Conservation (phyloP, 83 land plant genomes). For the Picea abies region DNA sequence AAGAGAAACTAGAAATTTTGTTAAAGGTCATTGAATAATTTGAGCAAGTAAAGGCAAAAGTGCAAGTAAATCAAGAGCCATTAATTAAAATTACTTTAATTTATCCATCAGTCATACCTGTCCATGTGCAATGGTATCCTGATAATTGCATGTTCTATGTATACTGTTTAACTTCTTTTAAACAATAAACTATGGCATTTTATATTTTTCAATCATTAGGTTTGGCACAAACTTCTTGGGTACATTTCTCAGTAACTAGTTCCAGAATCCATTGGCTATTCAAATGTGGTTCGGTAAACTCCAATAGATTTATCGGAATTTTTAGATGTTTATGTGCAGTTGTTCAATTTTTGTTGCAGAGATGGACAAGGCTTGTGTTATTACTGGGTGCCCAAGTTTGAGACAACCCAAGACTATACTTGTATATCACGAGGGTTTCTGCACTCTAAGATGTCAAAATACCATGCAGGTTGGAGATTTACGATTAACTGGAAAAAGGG, state of each 20-base stretch:
- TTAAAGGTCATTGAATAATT: no score
- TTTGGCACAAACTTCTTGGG: background rate
- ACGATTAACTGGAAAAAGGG: background rate
- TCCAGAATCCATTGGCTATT: background rate
- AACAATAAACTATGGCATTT: background rate
- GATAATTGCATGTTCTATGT: background rate
- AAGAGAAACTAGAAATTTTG: conserved; percentile 2
- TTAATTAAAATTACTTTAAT: no score
- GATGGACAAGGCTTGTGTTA: conserved; percentile 12
- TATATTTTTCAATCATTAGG: background rate
- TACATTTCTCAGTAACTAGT: background rate
- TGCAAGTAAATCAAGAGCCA: background rate
- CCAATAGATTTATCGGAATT: background rate
- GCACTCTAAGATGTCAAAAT: background rate
- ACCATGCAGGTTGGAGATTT: background rate
- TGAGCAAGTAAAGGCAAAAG: no score
- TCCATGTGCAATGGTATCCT: no score
- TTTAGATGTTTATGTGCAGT: background rate
- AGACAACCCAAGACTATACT: background rate
- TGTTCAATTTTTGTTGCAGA: conserved; percentile 6
- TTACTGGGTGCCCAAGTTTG: background rate
- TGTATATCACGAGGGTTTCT: background rate
- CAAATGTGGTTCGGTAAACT: background rate
- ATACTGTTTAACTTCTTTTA: background rate
- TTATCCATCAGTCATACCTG: no score